A percentile compares a stretch with the other conserved stretches of the same genome.
phyloP scores from a whole-genome alignment of 306 rosid genomes.

The Lathyrus sativus region DNA sequence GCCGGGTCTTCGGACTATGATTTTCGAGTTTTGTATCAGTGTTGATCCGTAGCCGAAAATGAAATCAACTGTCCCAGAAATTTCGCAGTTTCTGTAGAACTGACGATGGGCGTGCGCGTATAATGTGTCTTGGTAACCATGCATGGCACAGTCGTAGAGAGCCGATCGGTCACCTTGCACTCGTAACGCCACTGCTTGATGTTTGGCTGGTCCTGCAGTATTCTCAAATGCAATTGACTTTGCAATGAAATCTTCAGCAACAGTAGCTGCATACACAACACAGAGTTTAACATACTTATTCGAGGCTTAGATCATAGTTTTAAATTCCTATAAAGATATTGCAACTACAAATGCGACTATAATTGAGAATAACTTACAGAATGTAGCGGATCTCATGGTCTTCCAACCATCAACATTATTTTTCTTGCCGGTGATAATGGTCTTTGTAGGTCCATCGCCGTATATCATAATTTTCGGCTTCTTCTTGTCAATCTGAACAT shows the following conservation, averaged over 20 bases:
- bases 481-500: slow-evolving; percentile 41
- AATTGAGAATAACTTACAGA: slow-evolving; percentile 27
- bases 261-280: slow-evolving; percentile 30
- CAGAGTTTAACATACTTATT: neutral
- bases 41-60: slow-evolving; percentile 61
- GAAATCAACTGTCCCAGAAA: slow-evolving; percentile 76
- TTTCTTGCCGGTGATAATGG: slow-evolving; percentile 42
- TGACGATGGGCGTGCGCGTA: slow-evolving; percentile 65
- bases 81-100: slow-evolving; percentile 75
- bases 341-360: neutral
- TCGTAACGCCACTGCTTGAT: slow-evolving; percentile 82
- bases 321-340: neutral
- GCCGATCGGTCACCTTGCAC: slow-evolving; percentile 58
- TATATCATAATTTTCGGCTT: slow-evolving; percentile 50
- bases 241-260: slow-evolving; percentile 50
- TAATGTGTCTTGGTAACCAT: slow-evolving; percentile 69
- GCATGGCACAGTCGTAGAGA: slow-evolving; percentile 61
- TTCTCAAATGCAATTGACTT: slow-evolving; percentile 64
- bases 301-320: neutral
- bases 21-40: slow-evolving; percentile 56
- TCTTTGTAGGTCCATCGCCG: slow-evolving; percentile 70
- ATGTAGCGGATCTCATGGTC: slow-evolving; percentile 44
- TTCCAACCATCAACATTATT: slow-evolving; percentile 28
- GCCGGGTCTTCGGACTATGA: slow-evolving; percentile 55
- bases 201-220: slow-evolving; percentile 68